Conservation (phyloP, 768 basidiomycete species). For the Suillus plorans region DNA sequence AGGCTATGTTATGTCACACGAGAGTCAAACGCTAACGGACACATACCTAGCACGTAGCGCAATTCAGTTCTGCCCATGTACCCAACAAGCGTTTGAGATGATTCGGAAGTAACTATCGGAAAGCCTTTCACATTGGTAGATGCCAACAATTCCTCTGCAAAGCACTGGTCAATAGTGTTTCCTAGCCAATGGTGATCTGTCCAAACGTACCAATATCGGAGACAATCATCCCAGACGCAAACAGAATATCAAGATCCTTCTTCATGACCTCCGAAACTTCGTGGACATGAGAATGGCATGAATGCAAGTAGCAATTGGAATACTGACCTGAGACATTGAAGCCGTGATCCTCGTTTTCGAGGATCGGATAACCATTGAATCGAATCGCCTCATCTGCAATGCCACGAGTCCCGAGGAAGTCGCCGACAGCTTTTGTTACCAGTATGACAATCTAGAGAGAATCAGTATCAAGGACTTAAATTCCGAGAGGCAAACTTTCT, state of each 20-base stretch:
- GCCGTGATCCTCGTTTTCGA: conserved; percentile 93
- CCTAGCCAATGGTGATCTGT: background rate
- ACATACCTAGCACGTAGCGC: conserved; percentile 76
- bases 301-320: background rate
- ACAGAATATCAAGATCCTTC: conserved; percentile 70
- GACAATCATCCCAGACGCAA: conserved; percentile 74
- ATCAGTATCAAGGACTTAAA: conserved; percentile 11
- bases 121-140: conserved; percentile 85
- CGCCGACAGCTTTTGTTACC: conserved; percentile 96
- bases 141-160: conserved; percentile 66
- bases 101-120: conserved; percentile 74
- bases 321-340: conserved; percentile 85
- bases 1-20: conserved; percentile 6
- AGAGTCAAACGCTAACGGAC: background rate
- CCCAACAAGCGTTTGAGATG: conserved; percentile 65
- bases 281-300: conserved; percentile 5
- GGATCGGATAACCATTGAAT: conserved; percentile 95
- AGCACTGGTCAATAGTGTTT: conserved; percentile 7
- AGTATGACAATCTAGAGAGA: conserved; percentile 81
- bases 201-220: conserved; percentile 71
- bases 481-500: conserved; percentile 3
- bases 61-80: conserved; percentile 89
- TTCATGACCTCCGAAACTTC: conserved; percentile 91
- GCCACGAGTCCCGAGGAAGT: conserved; percentile 88
- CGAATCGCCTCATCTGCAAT: conserved; percentile 97